phyloP scores from a whole-genome alignment of 1,284 basidiomycete genomes.

The Trametes hirsuta region DNA sequence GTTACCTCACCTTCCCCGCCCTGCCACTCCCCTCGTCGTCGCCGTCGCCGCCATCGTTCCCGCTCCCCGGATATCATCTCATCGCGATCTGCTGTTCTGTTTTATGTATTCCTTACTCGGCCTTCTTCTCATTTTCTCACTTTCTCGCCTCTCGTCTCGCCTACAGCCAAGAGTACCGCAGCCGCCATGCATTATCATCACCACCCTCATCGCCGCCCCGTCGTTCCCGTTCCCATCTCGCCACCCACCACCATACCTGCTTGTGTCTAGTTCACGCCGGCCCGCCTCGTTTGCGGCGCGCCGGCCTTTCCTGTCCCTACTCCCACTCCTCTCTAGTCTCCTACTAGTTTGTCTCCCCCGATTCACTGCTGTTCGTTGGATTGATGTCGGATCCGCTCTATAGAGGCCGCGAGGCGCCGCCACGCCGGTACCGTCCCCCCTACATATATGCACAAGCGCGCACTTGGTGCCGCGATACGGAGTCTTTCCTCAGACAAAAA shows the following conservation, averaged over 20 bases:
- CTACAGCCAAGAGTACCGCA: no score
- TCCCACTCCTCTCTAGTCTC: neutral
- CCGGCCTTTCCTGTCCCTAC: constrained; percentile 7
- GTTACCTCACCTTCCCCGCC: constrained; percentile 16
- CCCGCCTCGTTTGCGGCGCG: constrained; percentile 1
- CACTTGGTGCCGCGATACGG: no score
- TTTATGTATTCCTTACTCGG: constrained; percentile 20
- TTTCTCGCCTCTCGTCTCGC: neutral
- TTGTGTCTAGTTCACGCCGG: constrained; percentile 11
- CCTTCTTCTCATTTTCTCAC: constrained; percentile 5
- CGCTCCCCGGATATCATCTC: constrained; percentile 23
- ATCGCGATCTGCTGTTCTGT: constrained; percentile 25
- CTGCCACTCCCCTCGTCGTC: constrained; percentile 10
- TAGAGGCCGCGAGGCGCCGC: no score
- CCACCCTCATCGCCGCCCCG: neutral
- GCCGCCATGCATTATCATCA: neutral
- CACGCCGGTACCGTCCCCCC: no score
- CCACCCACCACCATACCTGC: constrained; percentile 1
- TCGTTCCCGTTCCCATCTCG: neutral
- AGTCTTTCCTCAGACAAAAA: no score
- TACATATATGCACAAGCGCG: no score
- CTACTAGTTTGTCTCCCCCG: no score
- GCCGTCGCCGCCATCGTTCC: neutral
- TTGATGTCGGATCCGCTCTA: no score
- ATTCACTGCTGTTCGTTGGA: no score